Percentiles rank a stretch among this genome's conserved stretches.
These are phyloP conservation scores for Fonsecaea monophora DNA, from an alignment of 2,329 filamentous ascomycete genomes.

Conservation along the genomic window DNA sequence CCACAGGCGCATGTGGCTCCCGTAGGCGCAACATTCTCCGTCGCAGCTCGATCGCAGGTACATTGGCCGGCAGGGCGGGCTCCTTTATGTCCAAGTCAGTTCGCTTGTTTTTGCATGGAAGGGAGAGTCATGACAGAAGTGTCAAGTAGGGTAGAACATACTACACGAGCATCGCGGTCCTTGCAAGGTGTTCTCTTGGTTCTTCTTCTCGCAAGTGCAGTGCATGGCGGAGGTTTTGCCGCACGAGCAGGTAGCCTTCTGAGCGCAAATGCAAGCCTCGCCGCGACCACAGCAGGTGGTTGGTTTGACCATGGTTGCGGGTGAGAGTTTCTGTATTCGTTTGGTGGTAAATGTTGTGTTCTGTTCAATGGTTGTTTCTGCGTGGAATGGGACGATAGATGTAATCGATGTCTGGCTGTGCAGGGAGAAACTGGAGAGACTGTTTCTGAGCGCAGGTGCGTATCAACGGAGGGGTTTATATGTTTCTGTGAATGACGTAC, in stretches of 20 bases:
- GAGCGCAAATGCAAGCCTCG: constrained; percentile 63
- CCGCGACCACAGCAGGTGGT: constrained; percentile 66
- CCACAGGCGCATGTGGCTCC: constrained; percentile 79
- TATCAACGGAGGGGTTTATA: background rate
- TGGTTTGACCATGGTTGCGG: constrained; percentile 52
- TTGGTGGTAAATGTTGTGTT: background rate
- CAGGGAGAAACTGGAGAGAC: background rate
- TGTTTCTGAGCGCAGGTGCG: background rate
- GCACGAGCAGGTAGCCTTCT: constrained; percentile 78
- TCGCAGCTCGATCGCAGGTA: constrained; percentile 75
- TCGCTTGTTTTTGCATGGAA: background rate
- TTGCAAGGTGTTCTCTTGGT: constrained; percentile 73
- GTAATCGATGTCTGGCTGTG: background rate
- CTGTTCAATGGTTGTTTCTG: background rate
- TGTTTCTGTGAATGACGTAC: constrained; percentile 5
- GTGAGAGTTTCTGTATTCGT: constrained; percentile 28
- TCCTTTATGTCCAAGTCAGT: constrained; percentile 47
- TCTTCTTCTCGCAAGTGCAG: constrained; percentile 81
- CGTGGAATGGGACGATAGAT: background rate
- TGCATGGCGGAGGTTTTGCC: constrained; percentile 85
- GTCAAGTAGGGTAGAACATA: constrained; percentile 46
- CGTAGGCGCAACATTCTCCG: constrained; percentile 69
- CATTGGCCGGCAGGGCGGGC: constrained; percentile 79
- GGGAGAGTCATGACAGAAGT: background rate
- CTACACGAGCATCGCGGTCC: constrained; percentile 85